Evolutionary conservation across 352 stramenopile genomes (phyloP), one percentile per base, ranked within the genome.

Genomic region (Phytophthora nicotianae): DNA sequence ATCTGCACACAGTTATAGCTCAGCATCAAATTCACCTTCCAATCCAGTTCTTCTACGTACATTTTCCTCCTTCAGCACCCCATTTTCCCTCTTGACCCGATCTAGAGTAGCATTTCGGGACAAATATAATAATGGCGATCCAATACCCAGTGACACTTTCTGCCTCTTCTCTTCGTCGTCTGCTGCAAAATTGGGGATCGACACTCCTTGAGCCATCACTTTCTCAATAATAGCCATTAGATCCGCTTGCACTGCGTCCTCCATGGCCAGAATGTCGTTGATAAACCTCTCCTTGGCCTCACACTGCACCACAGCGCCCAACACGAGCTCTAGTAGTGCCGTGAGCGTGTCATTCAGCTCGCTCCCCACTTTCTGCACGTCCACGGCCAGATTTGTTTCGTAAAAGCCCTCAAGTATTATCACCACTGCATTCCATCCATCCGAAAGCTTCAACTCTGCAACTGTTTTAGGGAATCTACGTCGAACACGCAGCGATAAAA

Each of bases 151-250:
- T 7, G 33, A 7, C 51, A 35, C 0, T 43, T 47, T 46, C 24
- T n/a, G 27, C 24, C 67, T 14, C 24, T 61, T 45, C 14, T 72
- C 20, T 40, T 48, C 6, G 5, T 23, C 14, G 4, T 33, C 55
- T 50, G 17, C 3, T 4, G 40, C 35, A 23, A 24, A 2, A 41
- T 13, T 21, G 21, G 37, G 23, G 43, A 35, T n/a, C 10, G 40
- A 10, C 10, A 20, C 45, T 48, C 62, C 62, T 53, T 59, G 38
- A 4, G 53, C 43, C 63, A 89, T 75, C 7, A 85, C 67, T 21
- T 65, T 73, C 48, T 91, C 81, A 41, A 91, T 90, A n/a, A 78
- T 71, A 0, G 54, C 50, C 75, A 89, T 89, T n/a, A 91, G 67
- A 53, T 88, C 72, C 2, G 75, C 71, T 54, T 91, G 83, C 5